These are phyloP conservation scores for Aspergillus oerlinghausenensis DNA, from an alignment of 2,329 filamentous ascomycete genomes.

Conservation along the genomic window DNA sequence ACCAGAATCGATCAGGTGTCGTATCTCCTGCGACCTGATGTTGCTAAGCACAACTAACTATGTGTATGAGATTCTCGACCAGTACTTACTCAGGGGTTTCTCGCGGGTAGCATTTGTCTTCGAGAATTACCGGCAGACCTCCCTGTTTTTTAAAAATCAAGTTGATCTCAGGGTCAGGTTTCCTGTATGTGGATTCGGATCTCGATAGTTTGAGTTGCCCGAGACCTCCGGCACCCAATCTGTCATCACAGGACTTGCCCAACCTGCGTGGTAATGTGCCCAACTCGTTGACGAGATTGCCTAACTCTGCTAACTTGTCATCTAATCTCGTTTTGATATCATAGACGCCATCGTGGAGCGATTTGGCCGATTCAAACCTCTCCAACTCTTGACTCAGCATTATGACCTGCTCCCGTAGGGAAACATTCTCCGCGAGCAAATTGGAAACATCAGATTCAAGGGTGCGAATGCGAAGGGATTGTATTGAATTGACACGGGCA, in stretches of 20 bases:
- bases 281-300: slow-evolving; percentile 51
- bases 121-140: slow-evolving; percentile 54
- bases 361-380: slow-evolving; percentile 41
- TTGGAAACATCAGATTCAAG: slow-evolving; percentile 60
- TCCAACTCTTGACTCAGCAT: slow-evolving; percentile 53
- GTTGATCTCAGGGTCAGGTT: slow-evolving; percentile 12
- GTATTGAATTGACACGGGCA: slow-evolving; percentile 59
- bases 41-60: neutral
- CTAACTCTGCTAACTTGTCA: slow-evolving; percentile 53
- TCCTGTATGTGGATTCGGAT: slow-evolving; percentile 12
- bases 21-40: slow-evolving; percentile 33
- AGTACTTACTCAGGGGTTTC: slow-evolving; percentile 51
- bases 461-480: slow-evolving; percentile 60
- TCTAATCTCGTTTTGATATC: slow-evolving; percentile 53
- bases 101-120: slow-evolving; percentile 56
- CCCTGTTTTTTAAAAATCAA: slow-evolving; percentile 25
- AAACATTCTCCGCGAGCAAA: slow-evolving; percentile 57
- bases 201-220: slow-evolving; percentile 8
- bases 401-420: slow-evolving; percentile 56
- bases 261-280: slow-evolving; percentile 39
- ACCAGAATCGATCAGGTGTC: slow-evolving; percentile 23
- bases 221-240: slow-evolving; percentile 6
- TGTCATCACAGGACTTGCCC: slow-evolving; percentile 15
- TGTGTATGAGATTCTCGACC: neutral
- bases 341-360: slow-evolving; percentile 45